Base-by-base conservation (phyloP, 116 monocot species). In the Papilionanthe hybrid region DNA sequence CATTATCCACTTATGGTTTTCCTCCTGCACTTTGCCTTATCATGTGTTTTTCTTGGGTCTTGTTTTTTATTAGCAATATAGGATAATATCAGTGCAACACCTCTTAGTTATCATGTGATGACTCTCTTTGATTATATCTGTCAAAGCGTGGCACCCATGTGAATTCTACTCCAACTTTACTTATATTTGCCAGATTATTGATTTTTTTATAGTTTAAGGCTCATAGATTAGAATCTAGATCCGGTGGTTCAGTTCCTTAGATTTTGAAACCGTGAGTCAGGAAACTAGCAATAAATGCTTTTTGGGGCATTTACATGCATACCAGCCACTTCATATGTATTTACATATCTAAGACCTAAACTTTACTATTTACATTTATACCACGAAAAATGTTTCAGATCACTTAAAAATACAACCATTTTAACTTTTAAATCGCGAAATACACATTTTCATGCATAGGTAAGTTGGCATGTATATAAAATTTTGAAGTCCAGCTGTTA, bases 261-360 rank as follows among this genome's bases (percentile, higher is more conserved):
- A 30, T 37, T 30, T 71, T 71, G 69, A 71, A 37, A 32, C 32
- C 9, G 13, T 28, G 37, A 30, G 32, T 28, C 11, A 13, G 9
- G 32, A 71, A 37, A 71, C 37, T 15, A 10, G 69, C 32, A 71
- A 71, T 71, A 71, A 71, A 71, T 71, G 28, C 69, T 71, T 37
- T 32, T 15, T 37, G 37, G 37, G 37, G 37, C 37, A 37, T 37
- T 37, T 37, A 37, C 37, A 37, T 37, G 4, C 37, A 4, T 37
- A 37, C 37, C 37, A 37, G 3, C 37, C 37, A 37, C 37, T 37
- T 37, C 37, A 37, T 37, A 4, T 4, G 37, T 37, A 37, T 37
- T 37, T 37, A 37, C 37, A 37, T 37, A 37, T 37, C 37, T 37
- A 37, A 37, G 3, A 37, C 37, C 37, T 37, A 37, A 37, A 37